Evolutionary conservation across 2,329 filamentous ascomycete genomes (phyloP), one percentile per base, ranked within the genome.

Genomic region (Didymella exigua): DNA sequence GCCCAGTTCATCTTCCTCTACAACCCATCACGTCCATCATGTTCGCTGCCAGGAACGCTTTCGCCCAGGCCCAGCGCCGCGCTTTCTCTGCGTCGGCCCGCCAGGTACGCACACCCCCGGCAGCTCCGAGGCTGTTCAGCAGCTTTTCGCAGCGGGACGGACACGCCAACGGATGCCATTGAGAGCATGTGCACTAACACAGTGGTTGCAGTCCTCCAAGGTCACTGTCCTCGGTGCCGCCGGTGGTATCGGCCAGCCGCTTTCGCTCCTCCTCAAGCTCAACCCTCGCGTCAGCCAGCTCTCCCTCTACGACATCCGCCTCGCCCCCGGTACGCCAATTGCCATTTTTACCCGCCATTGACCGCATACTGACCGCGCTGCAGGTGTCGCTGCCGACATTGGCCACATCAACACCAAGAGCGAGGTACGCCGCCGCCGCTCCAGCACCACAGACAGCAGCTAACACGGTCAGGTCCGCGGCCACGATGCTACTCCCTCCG

Each of bases 381-480:
- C 70, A 95, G 93, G 93, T 89, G 95, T 99, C 79, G 95, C 93
- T 71, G 95, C 95, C 77, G 95, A 99, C 81, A 87, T 99, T 80
- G 90, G 90, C 75, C 95, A 99, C 85, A 92, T 99, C 87, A 98
- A 98, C 89, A 97, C 93, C 81, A 96, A 96, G 88, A 93, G 90
- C 83, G 88, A 80, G 71, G 79, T 82, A 78, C 55, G 76, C 56
- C 44, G 45, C 49, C 13, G 44, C 49, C 33, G 30, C 53, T 47
- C 49, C 56, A 34, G n/a, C n/a, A 19, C 18, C 31, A 13, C 21
- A 38, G 30, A 38, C 52, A 50, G 24, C 44, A 36, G 62, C 66
- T 73, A 50, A 72, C 60, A 45, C 19, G 47, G 38, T 56, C 56
- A 67, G 79, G 93, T 98, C 79, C 93, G 85, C 73, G 95, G 95